phyloP scores from a whole-genome alignment of 2,329 filamentous ascomycete species.

The Leptodontidium sp. region DNA sequence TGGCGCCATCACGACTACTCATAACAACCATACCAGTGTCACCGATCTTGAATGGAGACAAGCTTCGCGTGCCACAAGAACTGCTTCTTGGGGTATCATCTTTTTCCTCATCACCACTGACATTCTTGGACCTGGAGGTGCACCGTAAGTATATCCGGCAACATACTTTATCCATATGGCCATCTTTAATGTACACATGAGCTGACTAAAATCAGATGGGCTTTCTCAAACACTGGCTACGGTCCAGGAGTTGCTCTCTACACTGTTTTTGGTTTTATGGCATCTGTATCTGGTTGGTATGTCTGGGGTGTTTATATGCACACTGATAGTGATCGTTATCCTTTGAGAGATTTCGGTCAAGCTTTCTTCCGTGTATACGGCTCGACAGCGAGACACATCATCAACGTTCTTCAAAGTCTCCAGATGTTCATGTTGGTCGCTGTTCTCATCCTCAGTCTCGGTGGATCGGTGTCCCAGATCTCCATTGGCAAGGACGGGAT shows the following conservation, averaged over 20 bases:
- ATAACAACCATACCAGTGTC: constrained; percentile 33
- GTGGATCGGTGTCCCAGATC: constrained; percentile 61
- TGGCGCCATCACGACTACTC: constrained; percentile 23
- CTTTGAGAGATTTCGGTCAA: constrained; percentile 37
- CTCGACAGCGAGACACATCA: constrained; percentile 51
- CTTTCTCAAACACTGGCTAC: constrained; percentile 46
- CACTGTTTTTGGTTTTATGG: constrained; percentile 42
- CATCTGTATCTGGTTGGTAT: constrained; percentile 36
- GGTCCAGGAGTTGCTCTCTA: constrained; percentile 46
- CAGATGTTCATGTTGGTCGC: constrained; percentile 59
- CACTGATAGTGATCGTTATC: constrained; percentile 36
- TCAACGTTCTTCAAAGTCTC: constrained; percentile 58
- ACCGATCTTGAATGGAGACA: constrained; percentile 55
- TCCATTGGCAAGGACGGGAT: constrained; percentile 46
- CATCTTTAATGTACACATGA: too few relatives aligned
- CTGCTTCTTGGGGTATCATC: constrained; percentile 54
- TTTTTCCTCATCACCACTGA: constrained; percentile 54
- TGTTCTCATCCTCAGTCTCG: constrained; percentile 60
- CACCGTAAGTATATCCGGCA: constrained; percentile 41
- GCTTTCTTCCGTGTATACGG: constrained; percentile 58
- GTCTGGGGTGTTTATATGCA: constrained; percentile 40
- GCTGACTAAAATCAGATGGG: constrained; percentile 37
- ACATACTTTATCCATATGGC: constrained; percentile 6
- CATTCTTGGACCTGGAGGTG: constrained; percentile 47
- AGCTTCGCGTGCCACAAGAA: constrained; percentile 55